A percentile compares a stretch with the other conserved stretches of the same genome.
These are phyloP conservation scores for Curvularia spicifera DNA, from an alignment of 2,329 filamentous ascomycete species.

Conservation along the genomic window DNA sequence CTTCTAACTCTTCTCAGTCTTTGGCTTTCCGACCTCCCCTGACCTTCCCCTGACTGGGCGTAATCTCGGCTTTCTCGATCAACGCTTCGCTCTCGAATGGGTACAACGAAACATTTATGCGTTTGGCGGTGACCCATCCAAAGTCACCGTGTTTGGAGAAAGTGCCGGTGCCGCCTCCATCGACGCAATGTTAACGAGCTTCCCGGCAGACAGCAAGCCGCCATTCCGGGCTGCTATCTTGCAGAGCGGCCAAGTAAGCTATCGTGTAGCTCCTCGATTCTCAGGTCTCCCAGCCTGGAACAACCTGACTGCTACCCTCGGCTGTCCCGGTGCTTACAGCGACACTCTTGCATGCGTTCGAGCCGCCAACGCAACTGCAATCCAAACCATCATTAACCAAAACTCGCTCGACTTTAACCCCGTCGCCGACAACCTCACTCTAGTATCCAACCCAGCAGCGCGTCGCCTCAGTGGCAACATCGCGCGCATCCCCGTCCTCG, in stretches of 20 bases:
- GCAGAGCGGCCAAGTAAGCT: not conserved
- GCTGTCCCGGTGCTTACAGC: not conserved
- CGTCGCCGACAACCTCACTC: not conserved
- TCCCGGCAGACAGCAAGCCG: not conserved
- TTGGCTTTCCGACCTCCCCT: not conserved
- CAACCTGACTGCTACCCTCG: not conserved
- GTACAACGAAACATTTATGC: not conserved
- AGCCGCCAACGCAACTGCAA: not conserved
- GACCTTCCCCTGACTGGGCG: not conserved
- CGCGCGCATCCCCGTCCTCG: not conserved
- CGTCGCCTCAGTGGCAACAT: not conserved
- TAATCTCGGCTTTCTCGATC: not conserved
- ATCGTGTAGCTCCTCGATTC: not conserved
- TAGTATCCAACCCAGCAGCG: not conserved
- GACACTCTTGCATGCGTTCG: not conserved
- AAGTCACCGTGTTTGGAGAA: not conserved
- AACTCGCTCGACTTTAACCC: not conserved
- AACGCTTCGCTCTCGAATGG: not conserved
- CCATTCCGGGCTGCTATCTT: not conserved
- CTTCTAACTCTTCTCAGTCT: not conserved
- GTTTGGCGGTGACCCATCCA: not conserved
- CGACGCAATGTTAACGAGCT: not conserved
- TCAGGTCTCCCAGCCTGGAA: not conserved
- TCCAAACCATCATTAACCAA: not conserved
- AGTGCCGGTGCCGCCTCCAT: not conserved